Conservation (phyloP, 192 early-diverging fungal genomes). For the Coemansia sp. region DNA sequence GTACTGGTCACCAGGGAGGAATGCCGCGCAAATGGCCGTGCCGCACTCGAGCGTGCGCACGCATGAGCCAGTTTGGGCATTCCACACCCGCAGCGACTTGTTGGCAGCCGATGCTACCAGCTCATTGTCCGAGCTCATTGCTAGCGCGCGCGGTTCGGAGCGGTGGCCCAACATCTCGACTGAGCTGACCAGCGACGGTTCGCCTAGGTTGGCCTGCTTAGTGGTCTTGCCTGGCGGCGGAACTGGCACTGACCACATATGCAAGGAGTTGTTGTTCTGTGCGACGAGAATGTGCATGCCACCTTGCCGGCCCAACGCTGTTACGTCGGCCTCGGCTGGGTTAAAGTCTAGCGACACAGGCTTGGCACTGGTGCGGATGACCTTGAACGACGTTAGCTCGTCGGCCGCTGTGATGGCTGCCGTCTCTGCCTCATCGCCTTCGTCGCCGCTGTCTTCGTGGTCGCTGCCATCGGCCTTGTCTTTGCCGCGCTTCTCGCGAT, state of each 20-base stretch:
- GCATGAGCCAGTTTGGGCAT: slow-evolving; percentile 75
- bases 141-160: slow-evolving; percentile 83
- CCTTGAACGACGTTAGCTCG: slow-evolving; percentile 70
- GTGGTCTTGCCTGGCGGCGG: slow-evolving; percentile 61
- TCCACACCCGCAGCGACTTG: slow-evolving; percentile 87
- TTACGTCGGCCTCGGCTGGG: slow-evolving; percentile 30
- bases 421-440: slow-evolving; percentile 10
- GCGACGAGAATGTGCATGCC: slow-evolving; percentile 64
- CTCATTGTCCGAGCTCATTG: slow-evolving; percentile 88
- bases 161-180: slow-evolving; percentile 90
- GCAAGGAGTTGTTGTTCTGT: slow-evolving; percentile 80
- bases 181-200: slow-evolving; percentile 65
- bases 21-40: slow-evolving; percentile 87
- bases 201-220: slow-evolving; percentile 64
- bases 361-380: slow-evolving; percentile 76
- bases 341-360: slow-evolving; percentile 67
- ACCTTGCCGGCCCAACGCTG: slow-evolving; percentile 28
- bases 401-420: slow-evolving; percentile 66
- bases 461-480: slow-evolving; percentile 42
- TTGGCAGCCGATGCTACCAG: slow-evolving; percentile 85
- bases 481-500: slow-evolving; percentile 70
- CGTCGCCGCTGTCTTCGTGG: slow-evolving; percentile 27
- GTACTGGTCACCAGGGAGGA: slow-evolving; percentile 85
- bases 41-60: slow-evolving; percentile 90
- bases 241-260: slow-evolving; percentile 68